Evolutionary conservation across 2,329 filamentous ascomycete species (phyloP), one percentile per base, ranked within the genome.

Genomic region (Aureobasidium sp.): DNA sequence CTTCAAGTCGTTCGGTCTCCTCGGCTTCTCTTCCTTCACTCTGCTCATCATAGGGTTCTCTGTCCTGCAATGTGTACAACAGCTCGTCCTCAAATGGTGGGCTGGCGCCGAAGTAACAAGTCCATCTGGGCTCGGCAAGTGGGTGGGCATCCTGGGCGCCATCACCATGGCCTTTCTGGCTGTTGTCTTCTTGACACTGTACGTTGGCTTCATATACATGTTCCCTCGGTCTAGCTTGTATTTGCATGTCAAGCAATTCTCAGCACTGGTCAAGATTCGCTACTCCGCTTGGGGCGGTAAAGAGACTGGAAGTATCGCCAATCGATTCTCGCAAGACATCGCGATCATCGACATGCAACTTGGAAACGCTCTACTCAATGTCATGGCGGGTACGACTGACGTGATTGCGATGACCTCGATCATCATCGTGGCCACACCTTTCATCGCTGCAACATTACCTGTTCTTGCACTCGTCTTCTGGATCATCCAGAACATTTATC

Each of bases 271-370:
- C 36, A 56, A 62, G 39, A 57, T 65, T 17, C 31, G 48, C 9
- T 65, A 51, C 27, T 58, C 63, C 1, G 41, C 63, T 7, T 65
- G 63, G 63, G 58, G 48, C 8, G 39, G 37, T 6, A 61, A 57
- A 27, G 57, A 61, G 17, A 62, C 66, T 41, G 64, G 64, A 20
- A 62, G 56, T 25, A 39, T 63, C 20, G 61, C 63, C 22, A 80
- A 80, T 63, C 69, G 76, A 25, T 80, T 81, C 66, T 76, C 73
- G n/a, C 78, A 80, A 64, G 78, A 81, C 68, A 69, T 80, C 5
- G 70, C 74, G 58, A 68, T 80, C n/a, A 76, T 80, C 15, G 78
- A 80, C 55, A 74, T 71, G 63, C 73, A 77, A 49, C 67, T 80
- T 3, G 27, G 61, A 20, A 62, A 62, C 20, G 42, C 56, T 15